These are phyloP conservation scores for Noccaea bulbosa DNA, from an alignment of 345 rosid species.

Conservation along the genomic window DNA sequence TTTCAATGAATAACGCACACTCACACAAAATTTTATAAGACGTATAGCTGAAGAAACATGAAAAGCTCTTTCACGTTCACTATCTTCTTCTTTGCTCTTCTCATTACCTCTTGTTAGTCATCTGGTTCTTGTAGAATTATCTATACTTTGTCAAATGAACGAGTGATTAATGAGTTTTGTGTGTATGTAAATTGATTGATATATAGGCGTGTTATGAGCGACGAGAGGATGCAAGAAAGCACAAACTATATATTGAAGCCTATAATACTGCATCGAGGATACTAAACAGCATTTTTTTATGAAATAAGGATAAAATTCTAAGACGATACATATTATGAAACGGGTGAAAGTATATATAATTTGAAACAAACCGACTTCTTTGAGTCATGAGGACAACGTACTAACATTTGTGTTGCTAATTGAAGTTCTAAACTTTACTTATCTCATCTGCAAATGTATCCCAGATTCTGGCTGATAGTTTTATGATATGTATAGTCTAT, in stretches of 20 bases:
- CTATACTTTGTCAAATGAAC: neutral
- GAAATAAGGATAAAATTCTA: neutral
- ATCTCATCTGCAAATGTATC: slow-evolving; percentile 6
- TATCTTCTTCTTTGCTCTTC: slow-evolving; percentile 29
- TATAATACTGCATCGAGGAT: neutral
- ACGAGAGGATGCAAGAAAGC: slow-evolving; percentile 25
- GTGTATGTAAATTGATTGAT: too few relatives aligned
- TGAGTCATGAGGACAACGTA: slow-evolving; percentile 14
- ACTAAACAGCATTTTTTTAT: neutral
- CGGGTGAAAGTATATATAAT: neutral
- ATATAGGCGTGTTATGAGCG: too few relatives aligned
- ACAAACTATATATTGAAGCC: slow-evolving; percentile 11
- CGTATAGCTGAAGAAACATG: slow-evolving; percentile 3
- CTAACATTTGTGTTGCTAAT: slow-evolving; percentile 17
- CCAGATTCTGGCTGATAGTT: slow-evolving; percentile 3
- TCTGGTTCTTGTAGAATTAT: neutral
- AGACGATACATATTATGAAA: slow-evolving; percentile 2
- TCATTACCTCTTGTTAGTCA: slow-evolving; percentile 25
- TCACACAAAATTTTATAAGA: neutral
- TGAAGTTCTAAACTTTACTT: neutral
- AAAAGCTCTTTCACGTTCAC: slow-evolving; percentile 27
- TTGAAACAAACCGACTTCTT: slow-evolving; percentile 29
- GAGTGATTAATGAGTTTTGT: neutral
- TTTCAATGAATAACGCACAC: neutral
- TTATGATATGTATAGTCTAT: slow-evolving; percentile 27